These are phyloP conservation scores for Dioscorea cayenensis DNA, from an alignment of 116 monocot genomes.

Conservation along the genomic window DNA sequence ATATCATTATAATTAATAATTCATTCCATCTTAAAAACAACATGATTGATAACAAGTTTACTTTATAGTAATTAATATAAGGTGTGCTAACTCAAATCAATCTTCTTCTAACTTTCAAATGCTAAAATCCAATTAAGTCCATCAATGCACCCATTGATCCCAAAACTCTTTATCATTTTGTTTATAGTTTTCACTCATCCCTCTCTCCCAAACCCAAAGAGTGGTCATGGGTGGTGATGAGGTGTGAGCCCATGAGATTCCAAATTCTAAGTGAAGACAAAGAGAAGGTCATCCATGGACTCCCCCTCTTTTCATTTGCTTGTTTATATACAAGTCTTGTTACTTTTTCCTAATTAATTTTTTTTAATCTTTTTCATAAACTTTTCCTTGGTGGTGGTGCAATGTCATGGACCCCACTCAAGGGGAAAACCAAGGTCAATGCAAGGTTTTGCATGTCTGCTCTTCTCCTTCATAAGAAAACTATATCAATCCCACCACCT, in stretches of 20 bases:
- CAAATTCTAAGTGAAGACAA: conserved; percentile 7
- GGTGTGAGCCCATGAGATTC: conserved; percentile 9
- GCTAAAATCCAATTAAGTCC: conserved; percentile 1
- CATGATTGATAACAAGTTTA: too few relatives aligned
- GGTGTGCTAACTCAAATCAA: too few relatives aligned
- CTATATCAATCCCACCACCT: neutral
- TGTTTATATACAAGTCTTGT: neutral
- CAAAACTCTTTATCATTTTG: neutral
- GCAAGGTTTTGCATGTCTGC: conserved; percentile 1
- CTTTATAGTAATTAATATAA: too few relatives aligned
- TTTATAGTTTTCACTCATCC: conserved; percentile 1
- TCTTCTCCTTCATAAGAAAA: neutral
- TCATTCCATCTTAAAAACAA: too few relatives aligned
- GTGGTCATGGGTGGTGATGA: conserved; percentile 4
- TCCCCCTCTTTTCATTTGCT: neutral
- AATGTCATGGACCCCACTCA: conserved; percentile 1
- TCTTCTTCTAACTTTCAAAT: neutral
- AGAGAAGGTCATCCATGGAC: neutral
- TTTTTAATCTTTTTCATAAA: neutral
- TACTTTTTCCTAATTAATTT: conserved; percentile 5
- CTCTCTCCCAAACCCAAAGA: neutral
- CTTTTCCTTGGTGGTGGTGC: conserved; percentile 4
- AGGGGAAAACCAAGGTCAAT: conserved; percentile 8
- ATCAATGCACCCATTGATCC: neutral
- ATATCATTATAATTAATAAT: too few relatives aligned